Percentiles rank a stretch among this genome's conserved stretches.
These are phyloP conservation scores for Hura crepitans DNA, from an alignment of 441 rosid species.

Conservation along the genomic window DNA sequence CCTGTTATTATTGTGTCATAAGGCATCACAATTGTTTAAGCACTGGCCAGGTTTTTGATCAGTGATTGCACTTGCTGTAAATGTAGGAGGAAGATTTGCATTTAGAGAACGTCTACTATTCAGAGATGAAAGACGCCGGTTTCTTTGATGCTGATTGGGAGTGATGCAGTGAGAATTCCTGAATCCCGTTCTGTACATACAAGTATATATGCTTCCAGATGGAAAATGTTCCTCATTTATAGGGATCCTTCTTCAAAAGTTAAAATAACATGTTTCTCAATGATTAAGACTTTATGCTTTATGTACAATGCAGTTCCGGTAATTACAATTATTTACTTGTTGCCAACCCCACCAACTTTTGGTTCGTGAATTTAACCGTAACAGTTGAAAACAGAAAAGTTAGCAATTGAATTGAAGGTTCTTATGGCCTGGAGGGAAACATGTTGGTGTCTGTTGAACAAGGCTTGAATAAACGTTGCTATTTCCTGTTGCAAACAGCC, in stretches of 20 bases:
- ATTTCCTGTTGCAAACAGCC: too few relatives aligned
- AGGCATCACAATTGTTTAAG: background rate
- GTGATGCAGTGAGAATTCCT: conserved; percentile 24
- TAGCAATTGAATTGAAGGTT: background rate
- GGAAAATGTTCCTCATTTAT: conserved; percentile 11
- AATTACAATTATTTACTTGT: too few relatives aligned
- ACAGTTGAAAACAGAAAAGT: background rate
- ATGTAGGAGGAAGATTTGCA: conserved; percentile 75
- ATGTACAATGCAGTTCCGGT: background rate
- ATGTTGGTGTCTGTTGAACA: too few relatives aligned
- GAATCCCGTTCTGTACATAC: conserved; percentile 31
- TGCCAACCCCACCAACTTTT: too few relatives aligned
- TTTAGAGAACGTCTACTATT: conserved; percentile 78
- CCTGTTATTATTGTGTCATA: background rate
- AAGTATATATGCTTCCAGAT: conserved; percentile 13
- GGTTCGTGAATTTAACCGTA: too few relatives aligned
- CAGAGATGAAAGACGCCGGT: conserved; percentile 95
- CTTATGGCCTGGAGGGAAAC: too few relatives aligned
- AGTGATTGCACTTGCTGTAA: conserved; percentile 12
- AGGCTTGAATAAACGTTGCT: too few relatives aligned
- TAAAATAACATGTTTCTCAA: background rate
- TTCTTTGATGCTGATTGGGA: conserved; percentile 90
- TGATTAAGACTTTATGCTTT: background rate
- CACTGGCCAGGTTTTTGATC: conserved; percentile 1
- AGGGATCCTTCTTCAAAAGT: background rate